Evolutionary conservation across 208 protist genomes (phyloP), one percentile per base, ranked within the genome.

Genomic region (Leishmania tropica): DNA sequence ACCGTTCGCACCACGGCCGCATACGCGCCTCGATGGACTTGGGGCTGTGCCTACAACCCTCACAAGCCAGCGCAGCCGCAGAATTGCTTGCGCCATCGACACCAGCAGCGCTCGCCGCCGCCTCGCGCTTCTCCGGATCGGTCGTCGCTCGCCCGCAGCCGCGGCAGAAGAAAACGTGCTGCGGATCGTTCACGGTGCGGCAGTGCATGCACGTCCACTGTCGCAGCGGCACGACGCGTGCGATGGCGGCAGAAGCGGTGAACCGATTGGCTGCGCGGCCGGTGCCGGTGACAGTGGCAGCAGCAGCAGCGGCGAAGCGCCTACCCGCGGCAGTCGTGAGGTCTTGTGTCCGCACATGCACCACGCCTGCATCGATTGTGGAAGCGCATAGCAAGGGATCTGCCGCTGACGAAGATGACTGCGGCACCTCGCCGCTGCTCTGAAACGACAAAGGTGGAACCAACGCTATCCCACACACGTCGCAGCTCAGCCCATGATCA

Each of bases 171-270:
- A 94, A 95, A 21, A 85, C 65, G 72, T 95, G 90, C 48, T 85
- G 81, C 15, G 92, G 80, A 10, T 88, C 84, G 78, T 96, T 96
- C 60, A 37, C 54, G n/a, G 84, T 65, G 31, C 79, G 83, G 79
- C 93, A 96, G 51, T 83, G 83, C 24, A 70, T 67, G 85, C 93
- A 96, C n/a, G 85, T 86, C 93, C 93, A 96, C 64, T 74, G 78
- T 42, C 92, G 93, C 79, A 96, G 81, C 21, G 89, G 75, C 56
- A 89, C 81, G 54, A 92, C 82, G 1, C 68, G 79, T 48, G 78
- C 54, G 17, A 88, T 78, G 40, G 51, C 24, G 19, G 65, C 35
- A 15, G 80, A 79, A 13, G 75, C n/a, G 1, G 62, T 37, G 78
- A 85, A 72, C 24, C 74, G 58, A 28, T 64, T 77, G 31, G 83